Percentiles rank a stretch among this genome's conserved stretches.
phyloP scores from a whole-genome alignment of 176 grass and related monocot species.

The Aegilops umbellulata region DNA sequence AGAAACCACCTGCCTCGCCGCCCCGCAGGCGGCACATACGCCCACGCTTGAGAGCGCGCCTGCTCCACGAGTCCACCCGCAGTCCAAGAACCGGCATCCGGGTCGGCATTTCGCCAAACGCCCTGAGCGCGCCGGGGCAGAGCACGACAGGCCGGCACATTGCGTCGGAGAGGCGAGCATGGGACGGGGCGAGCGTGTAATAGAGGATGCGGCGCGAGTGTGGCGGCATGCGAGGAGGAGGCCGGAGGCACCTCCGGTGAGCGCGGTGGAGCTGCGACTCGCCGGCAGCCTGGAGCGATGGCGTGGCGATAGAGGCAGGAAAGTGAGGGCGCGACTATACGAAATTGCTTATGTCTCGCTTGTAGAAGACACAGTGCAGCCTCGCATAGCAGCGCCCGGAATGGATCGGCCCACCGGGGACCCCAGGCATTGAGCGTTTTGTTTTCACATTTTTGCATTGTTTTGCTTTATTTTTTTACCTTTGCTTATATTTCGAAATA shows the following conservation, averaged over 20 bases:
- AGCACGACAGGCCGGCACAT: not conserved
- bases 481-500: no score
- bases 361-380: no score
- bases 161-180: not conserved
- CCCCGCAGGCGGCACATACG: not conserved
- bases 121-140: not conserved
- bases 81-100: not conserved
- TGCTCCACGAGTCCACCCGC: no score
- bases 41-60: not conserved
- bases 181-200: not conserved
- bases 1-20: not conserved
- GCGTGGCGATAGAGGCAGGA: no score
- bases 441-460: no score
- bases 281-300: no score
- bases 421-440: no score
- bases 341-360: no score
- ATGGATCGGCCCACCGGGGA: no score
- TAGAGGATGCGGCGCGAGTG: not conserved
- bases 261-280: not conserved
- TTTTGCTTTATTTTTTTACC: no score
- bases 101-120: slow-evolving; percentile 24
- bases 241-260: not conserved
- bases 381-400: no score
- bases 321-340: no score
- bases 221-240: not conserved